Evolutionary conservation across 352 stramenopile species (phyloP), one percentile per base, ranked within the genome.

Genomic region (Pythium myriotylum): DNA sequence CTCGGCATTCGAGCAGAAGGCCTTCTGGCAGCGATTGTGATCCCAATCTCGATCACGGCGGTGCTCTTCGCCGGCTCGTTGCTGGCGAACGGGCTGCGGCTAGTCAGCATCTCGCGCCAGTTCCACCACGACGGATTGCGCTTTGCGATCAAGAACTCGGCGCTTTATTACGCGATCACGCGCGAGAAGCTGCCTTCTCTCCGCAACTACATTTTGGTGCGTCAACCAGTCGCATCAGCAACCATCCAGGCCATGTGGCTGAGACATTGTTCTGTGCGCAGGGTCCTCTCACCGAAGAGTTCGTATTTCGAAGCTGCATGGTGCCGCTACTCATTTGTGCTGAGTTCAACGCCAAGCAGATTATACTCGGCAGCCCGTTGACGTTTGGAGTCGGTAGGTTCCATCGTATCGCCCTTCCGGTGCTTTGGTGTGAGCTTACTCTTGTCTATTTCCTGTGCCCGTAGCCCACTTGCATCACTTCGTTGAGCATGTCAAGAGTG

Each of bases 221-320:
- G 72, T 66, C 17, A 32, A 47, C 2, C 43, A 24, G 14, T 22
- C 3, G 22, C 22, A 9, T 19, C 26, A 32, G 4, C 8, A 33
- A 14, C 1, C 4, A 1, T 50, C 20, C 32, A 22, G 10, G 22
- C 3, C 43, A 32, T 0, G 32, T 35, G 29, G 10, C 29, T 35
- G 29, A 35, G 29, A 10, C 29, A 5, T 23, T 9, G 39, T 48
- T 57, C 14, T 13, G 29, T 45, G n/a, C 56, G 49, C 87, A 88
- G 86, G 96, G 91, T 5, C 96, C 96, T 4, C 67, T 97, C 42
- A 95, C 91, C 0, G 96, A 99, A 74, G 96, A 99, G 74, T 89
- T 98, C 70, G 85, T 97, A n/a, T 99, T 98, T 66, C 89, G 96
- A 46, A 95, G 87, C 68, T 98, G 89, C 67, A 95, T 98, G 79